Evolutionary conservation across 345 rosid species (phyloP).

Genomic region (Eutrema yunnanense): DNA sequence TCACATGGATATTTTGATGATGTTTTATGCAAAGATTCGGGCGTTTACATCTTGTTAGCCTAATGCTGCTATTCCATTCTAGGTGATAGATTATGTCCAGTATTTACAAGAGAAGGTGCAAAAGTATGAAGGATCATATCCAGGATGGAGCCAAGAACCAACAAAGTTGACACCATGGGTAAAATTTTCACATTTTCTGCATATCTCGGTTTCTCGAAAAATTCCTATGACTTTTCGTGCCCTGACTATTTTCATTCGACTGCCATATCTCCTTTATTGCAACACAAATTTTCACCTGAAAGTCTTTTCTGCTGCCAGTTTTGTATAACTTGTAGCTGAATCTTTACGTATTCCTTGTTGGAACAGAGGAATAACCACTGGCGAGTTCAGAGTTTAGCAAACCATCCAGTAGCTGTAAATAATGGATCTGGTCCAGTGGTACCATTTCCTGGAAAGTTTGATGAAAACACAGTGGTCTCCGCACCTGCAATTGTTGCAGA

Average conservation of each 20-base stretch:
- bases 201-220: neutral
- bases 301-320: neutral
- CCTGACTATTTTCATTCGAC: neutral
- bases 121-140: conserved; percentile 76
- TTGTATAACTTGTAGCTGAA: neutral
- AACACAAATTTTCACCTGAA: neutral
- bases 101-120: conserved; percentile 78
- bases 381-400: conserved; percentile 61
- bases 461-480: conserved; percentile 46
- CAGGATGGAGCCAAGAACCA: conserved; percentile 81
- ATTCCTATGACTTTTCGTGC: neutral
- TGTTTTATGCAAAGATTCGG: neutral
- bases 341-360: neutral
- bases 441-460: conserved; percentile 58
- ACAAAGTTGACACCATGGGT: conserved; percentile 91
- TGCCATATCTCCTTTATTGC: neutral
- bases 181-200: conserved; percentile 12
- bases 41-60: conserved; percentile 1
- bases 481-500: conserved; percentile 38
- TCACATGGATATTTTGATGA: neutral
- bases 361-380: conserved; percentile 94
- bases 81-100: conserved; percentile 91
- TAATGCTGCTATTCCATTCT: neutral
- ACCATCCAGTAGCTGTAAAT: conserved; percentile 56
- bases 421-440: conserved; percentile 70